Evolutionary conservation across 306 rosid species (phyloP).

Genomic region (Ochetophila trinervis): DNA sequence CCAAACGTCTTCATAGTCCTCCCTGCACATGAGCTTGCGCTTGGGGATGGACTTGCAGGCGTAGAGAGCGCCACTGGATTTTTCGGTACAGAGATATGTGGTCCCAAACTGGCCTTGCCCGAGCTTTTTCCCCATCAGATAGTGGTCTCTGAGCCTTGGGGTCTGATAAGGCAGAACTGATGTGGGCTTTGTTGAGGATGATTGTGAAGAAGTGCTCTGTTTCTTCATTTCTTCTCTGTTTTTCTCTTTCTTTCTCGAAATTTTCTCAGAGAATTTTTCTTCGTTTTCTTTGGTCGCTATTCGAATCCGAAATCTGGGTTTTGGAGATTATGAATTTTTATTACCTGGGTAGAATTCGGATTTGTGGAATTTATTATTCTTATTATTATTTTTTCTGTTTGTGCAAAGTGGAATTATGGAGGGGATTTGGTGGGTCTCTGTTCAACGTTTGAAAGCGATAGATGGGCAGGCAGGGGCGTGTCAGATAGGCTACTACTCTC

Average conservation of each 20-base stretch:
- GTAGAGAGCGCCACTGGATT: constrained; percentile 40
- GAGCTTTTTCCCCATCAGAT: constrained; percentile 72
- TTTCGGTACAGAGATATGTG: constrained; percentile 63
- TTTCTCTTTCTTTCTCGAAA: background rate
- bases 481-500: too few relatives aligned
- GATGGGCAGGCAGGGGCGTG: too few relatives aligned
- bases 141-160: constrained; percentile 63
- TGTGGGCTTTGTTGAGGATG: constrained; percentile 21
- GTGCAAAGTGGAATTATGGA: too few relatives aligned
- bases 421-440: too few relatives aligned
- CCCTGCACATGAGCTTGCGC: constrained; percentile 66
- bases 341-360: too few relatives aligned
- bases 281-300: background rate
- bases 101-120: constrained; percentile 90
- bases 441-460: too few relatives aligned
- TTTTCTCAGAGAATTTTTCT: background rate
- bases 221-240: constrained; percentile 41
- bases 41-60: constrained; percentile 96
- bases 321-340: too few relatives aligned
- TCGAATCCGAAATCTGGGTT: background rate
- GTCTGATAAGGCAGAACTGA: constrained; percentile 71
- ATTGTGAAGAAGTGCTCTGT: constrained; percentile 26
- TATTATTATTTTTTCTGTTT: too few relatives aligned
- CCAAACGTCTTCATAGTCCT: constrained; percentile 87
- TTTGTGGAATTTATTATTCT: too few relatives aligned